These are phyloP conservation scores for Cutaneotrichosporon spelunceum DNA, from an alignment of 1,284 basidiomycete genomes.

Conservation along the genomic window DNA sequence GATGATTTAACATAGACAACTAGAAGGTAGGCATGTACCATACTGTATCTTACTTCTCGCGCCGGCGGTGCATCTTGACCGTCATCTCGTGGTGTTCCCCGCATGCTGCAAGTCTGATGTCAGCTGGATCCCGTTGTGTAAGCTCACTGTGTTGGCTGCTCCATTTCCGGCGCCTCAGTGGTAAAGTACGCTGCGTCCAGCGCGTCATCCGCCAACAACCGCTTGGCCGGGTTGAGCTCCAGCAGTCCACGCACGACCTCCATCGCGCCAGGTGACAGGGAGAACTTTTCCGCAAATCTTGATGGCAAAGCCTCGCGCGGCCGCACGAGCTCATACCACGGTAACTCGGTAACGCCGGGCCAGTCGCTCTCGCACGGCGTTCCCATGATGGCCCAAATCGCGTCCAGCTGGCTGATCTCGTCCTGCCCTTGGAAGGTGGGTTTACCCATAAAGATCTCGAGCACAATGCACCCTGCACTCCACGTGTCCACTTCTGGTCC, in stretches of 20 bases:
- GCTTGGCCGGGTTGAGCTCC: slow-evolving; percentile 72
- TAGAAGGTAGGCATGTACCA: background rate
- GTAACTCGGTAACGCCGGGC: slow-evolving; percentile 75
- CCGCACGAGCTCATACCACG: slow-evolving; percentile 97
- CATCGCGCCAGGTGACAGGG: slow-evolving; percentile 75
- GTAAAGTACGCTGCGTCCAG: slow-evolving; percentile 78
- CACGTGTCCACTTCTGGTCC: slow-evolving; percentile 99
- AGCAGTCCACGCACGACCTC: slow-evolving; percentile 80
- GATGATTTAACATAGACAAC: background rate
- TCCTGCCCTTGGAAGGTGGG: slow-evolving; percentile 95
- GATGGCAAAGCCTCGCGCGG: slow-evolving; percentile 70
- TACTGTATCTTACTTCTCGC: slow-evolving; percentile 15
- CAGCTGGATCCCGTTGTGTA: slow-evolving; percentile 1
- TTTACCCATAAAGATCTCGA: slow-evolving; percentile 92
- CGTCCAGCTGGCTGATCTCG: slow-evolving; percentile 93
- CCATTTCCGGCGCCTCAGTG: slow-evolving; percentile 68
- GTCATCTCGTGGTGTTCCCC: slow-evolving; percentile 53
- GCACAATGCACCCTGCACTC: slow-evolving; percentile 99
- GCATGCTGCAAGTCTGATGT: slow-evolving; percentile 31
- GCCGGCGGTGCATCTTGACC: slow-evolving; percentile 35
- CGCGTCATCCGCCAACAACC: slow-evolving; percentile 77
- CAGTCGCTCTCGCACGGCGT: slow-evolving; percentile 80
- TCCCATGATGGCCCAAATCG: slow-evolving; percentile 85
- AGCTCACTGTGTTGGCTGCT: slow-evolving; percentile 73
- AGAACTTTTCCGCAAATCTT: slow-evolving; percentile 73